phyloP scores from a whole-genome alignment of 2,329 filamentous ascomycete genomes.

The Fusarium keratoplasticum region DNA sequence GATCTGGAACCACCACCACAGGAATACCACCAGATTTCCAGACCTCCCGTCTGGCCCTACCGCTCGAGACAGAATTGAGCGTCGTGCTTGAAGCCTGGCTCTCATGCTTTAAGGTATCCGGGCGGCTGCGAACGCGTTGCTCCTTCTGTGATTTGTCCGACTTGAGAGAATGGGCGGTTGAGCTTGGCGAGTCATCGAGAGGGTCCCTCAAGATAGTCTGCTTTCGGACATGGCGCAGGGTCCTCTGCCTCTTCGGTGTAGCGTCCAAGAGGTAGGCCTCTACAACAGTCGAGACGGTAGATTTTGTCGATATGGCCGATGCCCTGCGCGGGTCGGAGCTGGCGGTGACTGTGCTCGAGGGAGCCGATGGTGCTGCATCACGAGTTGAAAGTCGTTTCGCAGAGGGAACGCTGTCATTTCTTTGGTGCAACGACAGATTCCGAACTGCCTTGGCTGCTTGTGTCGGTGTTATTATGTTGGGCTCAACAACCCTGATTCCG shows the following conservation, averaged over 20 bases:
- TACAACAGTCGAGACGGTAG: slow-evolving; percentile 66
- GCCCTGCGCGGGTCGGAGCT: slow-evolving; percentile 60
- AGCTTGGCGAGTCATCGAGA: slow-evolving; percentile 22
- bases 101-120: slow-evolving; percentile 52
- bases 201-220: slow-evolving; percentile 63
- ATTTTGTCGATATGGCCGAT: slow-evolving; percentile 67
- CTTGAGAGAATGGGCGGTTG: slow-evolving; percentile 16
- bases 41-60: slow-evolving; percentile 68
- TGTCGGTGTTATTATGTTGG: slow-evolving; percentile 61
- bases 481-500: slow-evolving; percentile 58
- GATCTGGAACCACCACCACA: slow-evolving; percentile 71
- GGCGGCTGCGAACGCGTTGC: slow-evolving; percentile 43
- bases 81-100: slow-evolving; percentile 64
- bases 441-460: slow-evolving; percentile 64
- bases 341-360: slow-evolving; percentile 53
- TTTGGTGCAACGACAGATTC: slow-evolving; percentile 59
- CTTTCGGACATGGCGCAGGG: slow-evolving; percentile 72
- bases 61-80: slow-evolving; percentile 62
- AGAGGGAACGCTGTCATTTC: slow-evolving; percentile 42
- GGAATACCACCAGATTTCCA: slow-evolving; percentile 71
- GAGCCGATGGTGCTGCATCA: slow-evolving; percentile 42
- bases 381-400: slow-evolving; percentile 40
- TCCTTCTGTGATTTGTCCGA: slow-evolving; percentile 41
- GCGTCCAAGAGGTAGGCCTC: slow-evolving; percentile 69
- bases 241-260: slow-evolving; percentile 60